Evolutionary conservation across 768 basidiomycete genomes (phyloP).

Genomic region (Myochromella boudieri): DNA sequence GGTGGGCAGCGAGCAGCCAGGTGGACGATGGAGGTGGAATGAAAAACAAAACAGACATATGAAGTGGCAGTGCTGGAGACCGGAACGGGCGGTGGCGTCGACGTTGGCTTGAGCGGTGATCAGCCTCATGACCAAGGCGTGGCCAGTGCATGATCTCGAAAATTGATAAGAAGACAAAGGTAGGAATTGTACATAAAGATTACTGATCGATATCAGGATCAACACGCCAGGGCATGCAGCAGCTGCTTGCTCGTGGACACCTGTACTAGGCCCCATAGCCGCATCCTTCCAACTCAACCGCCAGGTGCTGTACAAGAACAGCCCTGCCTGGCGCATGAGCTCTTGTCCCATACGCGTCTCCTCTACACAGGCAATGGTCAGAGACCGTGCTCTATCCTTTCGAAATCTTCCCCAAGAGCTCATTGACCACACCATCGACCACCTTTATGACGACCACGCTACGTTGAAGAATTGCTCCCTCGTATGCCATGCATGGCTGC

Average conservation of each 20-base stretch:
- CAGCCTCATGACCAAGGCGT: conserved; percentile 17
- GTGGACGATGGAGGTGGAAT: not conserved
- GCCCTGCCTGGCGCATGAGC: conserved; percentile 13
- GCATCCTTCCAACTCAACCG: conserved; percentile 9
- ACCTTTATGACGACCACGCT: conserved; percentile 34
- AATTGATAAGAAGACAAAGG: conserved; percentile 16
- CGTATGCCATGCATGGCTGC: conserved; percentile 39
- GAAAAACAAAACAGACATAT: not conserved
- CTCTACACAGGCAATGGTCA: conserved; percentile 12
- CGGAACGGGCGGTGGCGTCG: conserved; percentile 15
- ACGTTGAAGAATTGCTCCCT: conserved; percentile 33
- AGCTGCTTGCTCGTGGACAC: conserved; percentile 16
- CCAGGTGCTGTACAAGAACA: conserved; percentile 13
- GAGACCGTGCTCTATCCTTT: conserved; percentile 8
- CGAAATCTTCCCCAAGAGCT: conserved; percentile 43
- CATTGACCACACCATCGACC: conserved; percentile 47
- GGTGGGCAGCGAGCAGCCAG: no score
- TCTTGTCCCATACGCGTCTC: conserved; percentile 2
- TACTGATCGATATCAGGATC: conserved; percentile 19
- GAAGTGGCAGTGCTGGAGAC: conserved; percentile 11
- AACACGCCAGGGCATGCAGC: conserved; percentile 18
- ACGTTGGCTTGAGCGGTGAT: not conserved
- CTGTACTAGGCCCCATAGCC: conserved; percentile 7
- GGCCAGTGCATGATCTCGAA: conserved; percentile 16
- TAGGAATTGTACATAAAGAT: conserved; percentile 16